Conservation (phyloP, 768 basidiomycete species). For the Phanerodontia chrysosporium region DNA sequence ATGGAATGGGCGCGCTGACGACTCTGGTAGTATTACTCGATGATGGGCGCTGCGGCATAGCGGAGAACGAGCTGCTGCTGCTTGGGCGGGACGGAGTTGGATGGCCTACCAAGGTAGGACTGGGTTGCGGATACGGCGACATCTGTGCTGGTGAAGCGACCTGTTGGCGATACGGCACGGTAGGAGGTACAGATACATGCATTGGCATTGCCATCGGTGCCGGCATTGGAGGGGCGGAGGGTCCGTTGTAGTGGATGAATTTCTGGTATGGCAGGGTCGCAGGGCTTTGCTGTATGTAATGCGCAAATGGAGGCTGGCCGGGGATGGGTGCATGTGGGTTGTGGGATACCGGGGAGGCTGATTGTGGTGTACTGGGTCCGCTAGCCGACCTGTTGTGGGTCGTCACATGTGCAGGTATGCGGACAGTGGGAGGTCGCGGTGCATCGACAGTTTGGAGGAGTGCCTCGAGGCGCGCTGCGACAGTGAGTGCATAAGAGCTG, state of each 20-base stretch:
- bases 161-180: background rate
- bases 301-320: background rate
- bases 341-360: background rate
- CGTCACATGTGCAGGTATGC: background rate
- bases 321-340: background rate
- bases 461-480: conserved; percentile 11
- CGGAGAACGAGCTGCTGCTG: background rate
- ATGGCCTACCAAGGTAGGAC: background rate
- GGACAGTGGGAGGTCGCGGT: background rate
- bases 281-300: background rate
- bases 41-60: background rate
- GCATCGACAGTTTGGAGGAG: conserved; percentile 6
- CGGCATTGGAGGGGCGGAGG: background rate
- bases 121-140: background rate
- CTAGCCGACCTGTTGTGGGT: background rate
- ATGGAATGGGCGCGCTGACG: background rate
- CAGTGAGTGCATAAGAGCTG: background rate
- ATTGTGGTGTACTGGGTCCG: background rate
- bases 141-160: background rate
- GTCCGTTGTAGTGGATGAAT: background rate
- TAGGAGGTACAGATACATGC: background rate
- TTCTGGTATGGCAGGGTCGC: no score
- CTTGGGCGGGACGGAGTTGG: background rate
- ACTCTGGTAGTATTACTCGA: background rate
- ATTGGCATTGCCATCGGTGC: background rate